phyloP scores from a whole-genome alignment of 2,329 filamentous ascomycete species.

The Alternaria ventricosa region DNA sequence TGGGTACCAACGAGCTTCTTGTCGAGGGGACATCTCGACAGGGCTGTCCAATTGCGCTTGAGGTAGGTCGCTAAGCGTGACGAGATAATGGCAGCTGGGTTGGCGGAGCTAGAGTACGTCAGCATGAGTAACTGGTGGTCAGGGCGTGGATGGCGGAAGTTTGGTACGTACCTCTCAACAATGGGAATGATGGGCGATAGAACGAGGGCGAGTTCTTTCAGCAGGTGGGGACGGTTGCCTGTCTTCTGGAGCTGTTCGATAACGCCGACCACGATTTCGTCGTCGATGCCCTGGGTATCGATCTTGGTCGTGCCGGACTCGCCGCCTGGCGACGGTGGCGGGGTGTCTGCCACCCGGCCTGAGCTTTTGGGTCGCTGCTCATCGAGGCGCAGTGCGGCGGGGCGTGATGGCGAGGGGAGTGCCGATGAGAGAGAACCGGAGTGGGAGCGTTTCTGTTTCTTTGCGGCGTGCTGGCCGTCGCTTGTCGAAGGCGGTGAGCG shows the following conservation, averaged over 20 bases:
- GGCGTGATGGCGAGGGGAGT: conserved; percentile 54
- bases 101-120: conserved; percentile 75
- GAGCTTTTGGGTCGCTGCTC: conserved; percentile 55
- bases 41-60: conserved; percentile 80
- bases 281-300: conserved; percentile 84
- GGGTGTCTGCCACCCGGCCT: conserved; percentile 67
- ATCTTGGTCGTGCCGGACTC: conserved; percentile 63
- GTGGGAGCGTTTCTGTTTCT: conserved; percentile 78
- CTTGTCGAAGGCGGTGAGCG: conserved; percentile 64
- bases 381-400: conserved; percentile 56
- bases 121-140: conserved; percentile 41
- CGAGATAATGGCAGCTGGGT: conserved; percentile 93
- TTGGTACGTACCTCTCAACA: conserved; percentile 82
- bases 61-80: conserved; percentile 89
- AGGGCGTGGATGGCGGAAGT: conserved; percentile 19
- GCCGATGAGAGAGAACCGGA: conserved; percentile 52
- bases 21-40: conserved; percentile 82
- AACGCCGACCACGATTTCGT: conserved; percentile 92
- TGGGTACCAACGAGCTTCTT: conserved; percentile 94
- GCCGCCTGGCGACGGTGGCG: conserved; percentile 73
- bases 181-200: conserved; percentile 78
- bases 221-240: conserved; percentile 88
- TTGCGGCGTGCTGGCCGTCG: conserved; percentile 64
- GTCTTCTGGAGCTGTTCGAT: conserved; percentile 88
- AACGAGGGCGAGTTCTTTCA: conserved; percentile 88